Evolutionary conservation across 257 asterid species (phyloP), one percentile per base, ranked within the genome.

Genomic region (Verbascum thapsus): DNA sequence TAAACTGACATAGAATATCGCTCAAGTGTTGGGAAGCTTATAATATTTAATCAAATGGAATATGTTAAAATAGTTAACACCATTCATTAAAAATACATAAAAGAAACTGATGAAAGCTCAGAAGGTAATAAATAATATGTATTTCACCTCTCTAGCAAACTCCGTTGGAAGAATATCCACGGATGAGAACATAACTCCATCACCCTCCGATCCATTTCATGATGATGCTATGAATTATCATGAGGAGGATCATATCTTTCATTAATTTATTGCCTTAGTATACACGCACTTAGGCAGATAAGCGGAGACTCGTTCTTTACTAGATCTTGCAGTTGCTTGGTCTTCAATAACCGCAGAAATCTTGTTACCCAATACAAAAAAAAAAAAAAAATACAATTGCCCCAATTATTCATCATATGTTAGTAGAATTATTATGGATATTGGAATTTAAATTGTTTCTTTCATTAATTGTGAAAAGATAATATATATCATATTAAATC

Each of bases 331-430:
- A 89, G 78, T 74, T 90, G 96, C 44, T 55, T 39, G 59, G 74
- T 79, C 18, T 88, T 82, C 79, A 94, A 67, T 67, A 94, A 69
- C 61, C 85, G 85, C 58, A 97, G 97, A 81, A 74, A 94, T 72
- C 97, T 74, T 76, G 71, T 81, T 80, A 87, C 99, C 99, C 99
- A 94, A 61, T 90, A 94, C 97, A 94, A n/a, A n/a, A n/a, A n/a
- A n/a, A n/a, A n/a, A n/a, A n/a, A n/a, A n/a, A n/a, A n/a, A n/a
- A n/a, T 94, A 60, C 97, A 94, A 72, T 94, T 94, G 43, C n/a
- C n/a, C n/a, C n/a, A n/a, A n/a, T n/a, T n/a, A n/a, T n/a, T n/a
- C n/a, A n/a, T n/a, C n/a, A n/a, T n/a, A n/a, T n/a, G n/a, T n/a
- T n/a, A n/a, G n/a, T n/a, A n/a, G n/a, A n/a, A n/a, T n/a, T n/a